These are phyloP conservation scores for Tolypocladium cylindrosporum DNA, from an alignment of 2,329 filamentous ascomycete genomes.

Conservation along the genomic window DNA sequence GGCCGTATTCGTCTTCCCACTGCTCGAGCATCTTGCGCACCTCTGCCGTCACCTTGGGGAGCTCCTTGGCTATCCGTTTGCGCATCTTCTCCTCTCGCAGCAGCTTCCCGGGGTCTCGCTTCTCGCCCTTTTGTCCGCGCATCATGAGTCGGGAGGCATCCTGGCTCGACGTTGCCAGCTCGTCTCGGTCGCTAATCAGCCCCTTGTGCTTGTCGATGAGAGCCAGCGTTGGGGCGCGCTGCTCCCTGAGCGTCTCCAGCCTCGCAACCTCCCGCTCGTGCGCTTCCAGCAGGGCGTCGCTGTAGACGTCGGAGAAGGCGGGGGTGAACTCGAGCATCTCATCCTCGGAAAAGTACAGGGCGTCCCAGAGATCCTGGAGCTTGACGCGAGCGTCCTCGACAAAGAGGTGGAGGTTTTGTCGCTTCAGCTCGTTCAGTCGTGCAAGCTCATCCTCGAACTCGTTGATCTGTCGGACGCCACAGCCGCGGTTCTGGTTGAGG, in stretches of 20 bases:
- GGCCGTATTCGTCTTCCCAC: constrained; percentile 91
- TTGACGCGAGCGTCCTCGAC: constrained; percentile 88
- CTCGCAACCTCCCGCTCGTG: constrained; percentile 86
- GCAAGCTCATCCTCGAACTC: constrained; percentile 89
- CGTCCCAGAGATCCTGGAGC: constrained; percentile 91
- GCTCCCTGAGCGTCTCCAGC: constrained; percentile 72
- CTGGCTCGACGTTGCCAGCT: constrained; percentile 82
- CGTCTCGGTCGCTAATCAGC: constrained; percentile 76
- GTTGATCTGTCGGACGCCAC: constrained; percentile 83
- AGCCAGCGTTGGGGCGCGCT: constrained; percentile 73
- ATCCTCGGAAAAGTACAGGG: constrained; percentile 88
- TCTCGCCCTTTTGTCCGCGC: constrained; percentile 86
- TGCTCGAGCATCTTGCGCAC: constrained; percentile 68
- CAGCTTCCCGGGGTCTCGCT: constrained; percentile 86
- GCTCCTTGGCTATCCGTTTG: constrained; percentile 90
- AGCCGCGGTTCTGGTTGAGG: constrained; percentile 78
- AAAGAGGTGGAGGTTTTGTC: constrained; percentile 89
- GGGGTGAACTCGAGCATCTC: constrained; percentile 98
- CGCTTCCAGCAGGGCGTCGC: constrained; percentile 85
- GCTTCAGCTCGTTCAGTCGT: constrained; percentile 83
- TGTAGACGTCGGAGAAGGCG: constrained; percentile 94
- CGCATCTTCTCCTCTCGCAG: constrained; percentile 97
- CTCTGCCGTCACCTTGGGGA: constrained; percentile 85
- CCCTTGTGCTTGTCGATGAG: constrained; percentile 76
- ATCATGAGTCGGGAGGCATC: constrained; percentile 90